A percentile compares a stretch with the other conserved stretches of the same genome.
phyloP scores from a whole-genome alignment of 2,329 filamentous ascomycete species.

The Alternaria solani region DNA sequence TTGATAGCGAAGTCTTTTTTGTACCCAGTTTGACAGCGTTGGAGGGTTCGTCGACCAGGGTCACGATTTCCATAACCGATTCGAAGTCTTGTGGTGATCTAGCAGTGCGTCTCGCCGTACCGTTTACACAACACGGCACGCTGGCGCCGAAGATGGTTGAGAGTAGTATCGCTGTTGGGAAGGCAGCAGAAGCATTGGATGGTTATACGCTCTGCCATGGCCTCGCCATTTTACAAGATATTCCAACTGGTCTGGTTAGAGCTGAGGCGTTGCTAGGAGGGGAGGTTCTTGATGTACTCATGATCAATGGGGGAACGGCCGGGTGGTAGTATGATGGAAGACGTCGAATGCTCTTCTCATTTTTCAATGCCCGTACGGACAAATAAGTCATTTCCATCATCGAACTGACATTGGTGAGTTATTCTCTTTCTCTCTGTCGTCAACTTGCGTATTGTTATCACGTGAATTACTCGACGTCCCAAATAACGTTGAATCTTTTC shows the following conservation, averaged over 20 bases:
- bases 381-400: not conserved
- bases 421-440: not conserved
- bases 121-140: not conserved
- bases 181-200: fast-evolving
- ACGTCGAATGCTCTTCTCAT: not conserved
- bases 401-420: not conserved
- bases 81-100: not conserved
- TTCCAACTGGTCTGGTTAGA: constrained; percentile 1
- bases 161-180: not conserved
- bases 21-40: constrained; percentile 1
- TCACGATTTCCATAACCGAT: not conserved
- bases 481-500: constrained; percentile 2
- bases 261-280: not conserved
- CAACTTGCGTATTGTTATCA: constrained; percentile 1
- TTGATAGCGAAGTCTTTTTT: not conserved
- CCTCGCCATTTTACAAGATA: not conserved
- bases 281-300: not conserved
- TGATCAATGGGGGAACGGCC: not conserved
- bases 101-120: not conserved
- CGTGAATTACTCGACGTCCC: constrained; percentile 2
- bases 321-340: not conserved
- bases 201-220: not conserved
- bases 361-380: not conserved
- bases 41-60: not conserved
- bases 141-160: not conserved